Conservation (phyloP, 345 rosid species). For the Syzygium grande region DNA sequence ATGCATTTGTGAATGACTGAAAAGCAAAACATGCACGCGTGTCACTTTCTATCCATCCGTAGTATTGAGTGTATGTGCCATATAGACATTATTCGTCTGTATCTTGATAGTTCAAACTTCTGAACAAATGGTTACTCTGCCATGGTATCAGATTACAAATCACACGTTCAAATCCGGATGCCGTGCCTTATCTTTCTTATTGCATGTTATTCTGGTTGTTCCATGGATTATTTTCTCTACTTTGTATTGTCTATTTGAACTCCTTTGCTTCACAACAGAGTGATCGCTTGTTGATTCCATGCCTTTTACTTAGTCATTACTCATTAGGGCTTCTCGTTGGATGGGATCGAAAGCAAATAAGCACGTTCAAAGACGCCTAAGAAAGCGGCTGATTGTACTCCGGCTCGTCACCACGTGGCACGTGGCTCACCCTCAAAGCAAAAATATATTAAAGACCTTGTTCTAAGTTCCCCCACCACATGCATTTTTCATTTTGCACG, state of each 20-base stretch:
- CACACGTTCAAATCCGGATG: background rate
- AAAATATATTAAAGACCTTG: background rate
- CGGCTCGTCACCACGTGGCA: background rate
- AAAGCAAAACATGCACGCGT: background rate
- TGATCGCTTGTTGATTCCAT: background rate
- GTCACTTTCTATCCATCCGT: background rate
- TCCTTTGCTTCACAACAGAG: background rate
- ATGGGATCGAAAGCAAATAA: background rate
- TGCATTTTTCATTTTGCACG: background rate
- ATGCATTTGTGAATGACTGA: background rate
- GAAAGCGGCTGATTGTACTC: background rate
- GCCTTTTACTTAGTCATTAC: background rate
- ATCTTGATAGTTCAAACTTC: too few species aligned
- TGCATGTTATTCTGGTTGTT: background rate
- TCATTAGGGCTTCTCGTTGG: background rate
- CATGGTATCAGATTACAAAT: background rate
- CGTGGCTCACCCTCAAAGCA: background rate
- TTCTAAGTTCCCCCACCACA: background rate
- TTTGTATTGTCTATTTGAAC: background rate
- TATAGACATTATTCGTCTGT: background rate
- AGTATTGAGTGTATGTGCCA: too few species aligned
- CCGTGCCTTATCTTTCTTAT: background rate
- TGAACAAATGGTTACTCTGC: background rate
- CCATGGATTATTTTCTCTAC: background rate
- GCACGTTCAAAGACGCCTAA: background rate